Evolutionary conservation across 768 basidiomycete genomes (phyloP).

Genomic region (Xanthoconium stramineum): DNA sequence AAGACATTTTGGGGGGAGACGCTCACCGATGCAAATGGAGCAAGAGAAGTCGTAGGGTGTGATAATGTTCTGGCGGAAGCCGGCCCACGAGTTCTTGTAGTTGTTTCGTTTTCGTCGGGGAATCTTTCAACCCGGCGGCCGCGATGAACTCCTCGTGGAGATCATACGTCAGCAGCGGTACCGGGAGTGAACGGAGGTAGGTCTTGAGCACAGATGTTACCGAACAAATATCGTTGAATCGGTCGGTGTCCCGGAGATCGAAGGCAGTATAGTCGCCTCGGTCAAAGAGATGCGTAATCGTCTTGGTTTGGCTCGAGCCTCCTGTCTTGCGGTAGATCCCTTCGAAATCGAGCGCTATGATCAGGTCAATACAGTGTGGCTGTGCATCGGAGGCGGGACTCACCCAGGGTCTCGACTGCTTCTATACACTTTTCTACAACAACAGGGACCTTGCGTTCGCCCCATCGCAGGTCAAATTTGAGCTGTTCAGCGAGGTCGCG

Average conservation of each 20-base stretch:
- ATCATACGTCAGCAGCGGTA: slow-evolving; percentile 86
- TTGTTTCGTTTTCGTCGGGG: slow-evolving; percentile 51
- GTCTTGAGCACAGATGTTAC: slow-evolving; percentile 96
- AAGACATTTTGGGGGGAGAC: not conserved
- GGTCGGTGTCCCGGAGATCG: slow-evolving; percentile 80
- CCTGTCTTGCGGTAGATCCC: slow-evolving; percentile 99
- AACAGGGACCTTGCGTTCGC: slow-evolving; percentile 68
- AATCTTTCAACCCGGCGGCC: slow-evolving; percentile 69
- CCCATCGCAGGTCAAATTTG: slow-evolving; percentile 55
- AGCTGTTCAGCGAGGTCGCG: slow-evolving; percentile 86
- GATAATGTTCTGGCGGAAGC: slow-evolving; percentile 85
- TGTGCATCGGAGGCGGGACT: slow-evolving; percentile 22
- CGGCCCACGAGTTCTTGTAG: slow-evolving; percentile 68
- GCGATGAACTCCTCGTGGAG: slow-evolving; percentile 88
- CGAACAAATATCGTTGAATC: slow-evolving; percentile 96
- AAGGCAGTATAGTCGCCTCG: slow-evolving; percentile 87
- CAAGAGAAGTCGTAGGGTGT: slow-evolving; percentile 79
- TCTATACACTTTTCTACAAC: slow-evolving; percentile 96
- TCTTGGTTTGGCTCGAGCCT: slow-evolving; percentile 87
- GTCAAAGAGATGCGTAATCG: slow-evolving; percentile 93
- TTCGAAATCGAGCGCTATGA: slow-evolving; percentile 85
- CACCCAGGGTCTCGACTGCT: slow-evolving; percentile 86
- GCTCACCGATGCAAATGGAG: slow-evolving; percentile 81
- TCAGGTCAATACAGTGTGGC: not conserved
- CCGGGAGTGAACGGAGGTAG: slow-evolving; percentile 90